Conservation (phyloP, 2,329 filamentous ascomycete genomes). For the Acrocalymma vagum region DNA sequence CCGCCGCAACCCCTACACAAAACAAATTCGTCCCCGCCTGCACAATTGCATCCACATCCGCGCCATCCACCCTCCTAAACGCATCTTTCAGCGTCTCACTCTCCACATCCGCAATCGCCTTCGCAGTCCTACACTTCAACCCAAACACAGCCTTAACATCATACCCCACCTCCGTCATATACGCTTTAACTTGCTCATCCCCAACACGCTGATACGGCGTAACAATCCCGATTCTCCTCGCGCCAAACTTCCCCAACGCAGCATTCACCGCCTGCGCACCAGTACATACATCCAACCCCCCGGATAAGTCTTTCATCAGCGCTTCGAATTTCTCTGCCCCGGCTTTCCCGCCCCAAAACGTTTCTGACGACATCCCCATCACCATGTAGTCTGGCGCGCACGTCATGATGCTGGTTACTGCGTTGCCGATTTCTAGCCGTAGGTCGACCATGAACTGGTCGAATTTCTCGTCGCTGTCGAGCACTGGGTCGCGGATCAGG, state of each 20-base stretch:
- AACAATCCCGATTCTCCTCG: conserved; percentile 40
- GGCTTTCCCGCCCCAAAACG: conserved; percentile 42
- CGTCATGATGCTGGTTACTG: conserved; percentile 35
- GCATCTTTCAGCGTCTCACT: conserved; percentile 18
- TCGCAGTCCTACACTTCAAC: conserved; percentile 32
- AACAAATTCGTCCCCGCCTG: conserved; percentile 29
- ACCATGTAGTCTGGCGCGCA: conserved; percentile 40
- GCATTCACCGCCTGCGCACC: conserved; percentile 40
- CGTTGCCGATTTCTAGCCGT: conserved; percentile 34
- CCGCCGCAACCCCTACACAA: conserved; percentile 22
- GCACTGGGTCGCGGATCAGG: conserved; percentile 36
- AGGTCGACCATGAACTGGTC: conserved; percentile 40
- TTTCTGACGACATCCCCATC: conserved; percentile 45
- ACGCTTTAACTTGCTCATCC: conserved; percentile 40
- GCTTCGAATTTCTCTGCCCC: conserved; percentile 39
- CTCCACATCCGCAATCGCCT: conserved; percentile 20
- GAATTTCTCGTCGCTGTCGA: conserved; percentile 37
- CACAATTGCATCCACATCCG: conserved; percentile 22
- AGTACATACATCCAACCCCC: conserved; percentile 37
- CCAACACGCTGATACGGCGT: conserved; percentile 42
- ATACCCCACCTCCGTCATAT: conserved; percentile 41
- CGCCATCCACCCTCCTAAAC: conserved; percentile 21
- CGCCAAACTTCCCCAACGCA: conserved; percentile 35
- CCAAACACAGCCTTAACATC: conserved; percentile 36
- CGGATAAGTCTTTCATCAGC: conserved; percentile 38